phyloP scores from a whole-genome alignment of 805 yeast species.

The Hanseniaspora guilliermondii region DNA sequence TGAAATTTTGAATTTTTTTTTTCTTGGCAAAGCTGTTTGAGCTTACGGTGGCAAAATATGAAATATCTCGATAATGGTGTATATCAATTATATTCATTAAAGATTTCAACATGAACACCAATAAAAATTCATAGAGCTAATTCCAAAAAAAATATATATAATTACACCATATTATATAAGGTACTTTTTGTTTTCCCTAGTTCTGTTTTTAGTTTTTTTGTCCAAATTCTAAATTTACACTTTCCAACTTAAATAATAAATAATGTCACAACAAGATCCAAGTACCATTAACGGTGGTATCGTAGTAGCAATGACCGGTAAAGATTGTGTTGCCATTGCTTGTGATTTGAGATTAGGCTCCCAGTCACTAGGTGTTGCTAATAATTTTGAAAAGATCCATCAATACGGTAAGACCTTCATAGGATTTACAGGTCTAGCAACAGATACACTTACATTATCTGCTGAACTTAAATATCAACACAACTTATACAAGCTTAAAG shows the following conservation, averaged over 20 bases:
- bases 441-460: conserved; percentile 78
- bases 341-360: conserved; percentile 87
- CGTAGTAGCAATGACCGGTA: conserved; percentile 97
- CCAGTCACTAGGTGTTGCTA: conserved; percentile 84
- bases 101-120: too few species aligned
- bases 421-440: conserved; percentile 89
- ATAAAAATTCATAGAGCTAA: background rate
- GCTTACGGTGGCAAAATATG: background rate
- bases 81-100: too few species aligned
- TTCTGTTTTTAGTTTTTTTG: background rate
- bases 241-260: background rate
- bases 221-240: too few species aligned
- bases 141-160: background rate
- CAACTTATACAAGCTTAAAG: conserved; percentile 78
- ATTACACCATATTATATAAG: background rate
- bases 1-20: background rate
- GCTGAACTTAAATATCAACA: conserved; percentile 76
- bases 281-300: conserved; percentile 55
- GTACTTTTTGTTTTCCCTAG: too few species aligned
- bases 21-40: background rate
- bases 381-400: conserved; percentile 86
- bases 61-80: background rate
- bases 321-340: conserved; percentile 96
- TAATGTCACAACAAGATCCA: conserved; percentile 14
- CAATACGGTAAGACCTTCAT: conserved; percentile 73